Evolutionary conservation across 2,329 filamentous ascomycete species (phyloP).

Genomic region (Diaporthe vexans): DNA sequence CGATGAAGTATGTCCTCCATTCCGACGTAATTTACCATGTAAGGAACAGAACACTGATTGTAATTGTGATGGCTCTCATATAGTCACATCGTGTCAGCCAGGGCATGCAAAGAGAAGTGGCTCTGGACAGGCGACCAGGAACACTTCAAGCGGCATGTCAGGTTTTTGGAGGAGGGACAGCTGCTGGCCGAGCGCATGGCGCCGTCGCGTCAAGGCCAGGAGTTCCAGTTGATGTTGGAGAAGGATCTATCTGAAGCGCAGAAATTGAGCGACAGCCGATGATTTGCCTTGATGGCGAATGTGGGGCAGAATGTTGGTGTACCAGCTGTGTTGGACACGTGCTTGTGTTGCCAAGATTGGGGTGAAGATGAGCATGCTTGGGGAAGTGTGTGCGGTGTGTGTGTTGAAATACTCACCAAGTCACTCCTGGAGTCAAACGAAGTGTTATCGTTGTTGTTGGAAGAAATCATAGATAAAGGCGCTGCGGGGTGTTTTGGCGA

Average conservation of each 20-base stretch:
- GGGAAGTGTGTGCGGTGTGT: rapidly evolving
- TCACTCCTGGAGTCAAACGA: too few relatives aligned
- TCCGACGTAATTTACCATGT: neutral
- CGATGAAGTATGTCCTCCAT: neutral
- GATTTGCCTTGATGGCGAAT: neutral
- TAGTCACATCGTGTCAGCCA: neutral
- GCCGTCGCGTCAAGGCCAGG: too few relatives aligned
- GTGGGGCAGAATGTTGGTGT: neutral
- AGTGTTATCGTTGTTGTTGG: neutral
- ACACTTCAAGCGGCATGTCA: neutral
- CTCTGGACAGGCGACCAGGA: neutral
- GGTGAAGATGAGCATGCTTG: neutral
- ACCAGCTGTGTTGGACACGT: neutral
- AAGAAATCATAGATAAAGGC: neutral
- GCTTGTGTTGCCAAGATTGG: neutral
- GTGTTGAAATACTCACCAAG: neutral
- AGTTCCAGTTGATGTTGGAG: neutral
- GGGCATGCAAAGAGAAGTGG: neutral
- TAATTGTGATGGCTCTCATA: neutral
- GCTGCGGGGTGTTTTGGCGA: neutral
- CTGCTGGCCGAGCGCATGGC: neutral
- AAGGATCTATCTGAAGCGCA: neutral
- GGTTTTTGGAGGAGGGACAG: neutral
- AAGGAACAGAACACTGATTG: neutral
- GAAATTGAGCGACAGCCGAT: neutral